Evolutionary conservation across 1,284 basidiomycete genomes (phyloP).

Genomic region (Trametes polyzona): DNA sequence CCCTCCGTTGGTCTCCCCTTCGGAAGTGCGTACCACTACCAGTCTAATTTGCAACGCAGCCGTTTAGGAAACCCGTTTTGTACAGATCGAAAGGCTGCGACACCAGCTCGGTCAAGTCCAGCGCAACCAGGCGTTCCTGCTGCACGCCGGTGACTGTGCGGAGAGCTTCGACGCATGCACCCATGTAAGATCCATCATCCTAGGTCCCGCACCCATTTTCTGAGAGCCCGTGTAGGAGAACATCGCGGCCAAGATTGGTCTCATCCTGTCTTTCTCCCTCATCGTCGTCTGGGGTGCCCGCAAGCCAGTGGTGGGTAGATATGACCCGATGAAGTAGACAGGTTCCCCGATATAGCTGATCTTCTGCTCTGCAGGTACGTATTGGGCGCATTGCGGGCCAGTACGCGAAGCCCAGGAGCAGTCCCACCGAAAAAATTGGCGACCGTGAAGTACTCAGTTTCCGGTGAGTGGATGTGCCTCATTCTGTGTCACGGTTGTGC

Average conservation of each 20-base stretch:
- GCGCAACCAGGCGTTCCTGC: slow-evolving; percentile 87
- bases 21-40: slow-evolving; percentile 65
- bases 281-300: slow-evolving; percentile 94
- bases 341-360: background rate
- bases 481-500: background rate
- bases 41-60: too few species aligned
- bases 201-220: background rate
- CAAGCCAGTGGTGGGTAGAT: slow-evolving; percentile 73
- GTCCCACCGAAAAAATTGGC: slow-evolving; percentile 78
- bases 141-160: slow-evolving; percentile 97
- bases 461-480: slow-evolving; percentile 49
- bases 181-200: slow-evolving; percentile 53
- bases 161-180: slow-evolving; percentile 94
- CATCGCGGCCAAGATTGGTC: slow-evolving; percentile 91
- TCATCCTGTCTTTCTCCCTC: slow-evolving; percentile 94
- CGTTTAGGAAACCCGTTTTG: background rate
- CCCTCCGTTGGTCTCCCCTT: slow-evolving; percentile 88
- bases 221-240: slow-evolving; percentile 62
- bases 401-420: slow-evolving; percentile 95
- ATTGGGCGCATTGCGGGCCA: slow-evolving; percentile 94
- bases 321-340: background rate
- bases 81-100: slow-evolving; percentile 85
- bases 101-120: slow-evolving; percentile 83
- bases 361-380: slow-evolving; percentile 59
- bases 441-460: slow-evolving; percentile 79